Base-by-base conservation (phyloP, 2,329 filamentous ascomycete genomes). In the Lasiodiplodia hormozganensis region DNA sequence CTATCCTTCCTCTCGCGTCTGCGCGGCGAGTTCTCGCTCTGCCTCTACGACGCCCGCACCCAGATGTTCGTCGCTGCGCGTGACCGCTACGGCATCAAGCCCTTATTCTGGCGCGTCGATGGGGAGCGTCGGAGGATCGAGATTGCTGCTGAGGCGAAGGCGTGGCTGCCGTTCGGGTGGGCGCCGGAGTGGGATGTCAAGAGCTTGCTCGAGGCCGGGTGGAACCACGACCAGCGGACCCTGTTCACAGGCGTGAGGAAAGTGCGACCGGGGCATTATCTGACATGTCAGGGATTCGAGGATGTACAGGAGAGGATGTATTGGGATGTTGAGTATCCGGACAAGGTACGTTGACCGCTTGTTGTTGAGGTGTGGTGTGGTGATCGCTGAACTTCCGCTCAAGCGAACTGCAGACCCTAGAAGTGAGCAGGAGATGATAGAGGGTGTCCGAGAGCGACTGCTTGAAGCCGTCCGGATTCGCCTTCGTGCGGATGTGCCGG, bases 71-170 rank as follows among this genome's bases (percentile, higher is more conserved):
- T 88, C 47, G 85, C 82, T 0, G 85, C 79, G 1, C 76, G 85
- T 21, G 86, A 89, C 72, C 81, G 86, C 0, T 88, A 83, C 73
- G 86, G 86, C 3, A 85, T 88, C 72, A 88, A 88, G 73, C 85
- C 86, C 2, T 78, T 88, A 21, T 84, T 85, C 68, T 88, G 82
- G 76, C 87, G 85, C 0, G 69, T 81, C 1, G 70, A 79, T 1
- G 74, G 75, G 6, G 77, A 76, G 6, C 16, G 23, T 2, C 4
- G 38, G 11, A 75, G 77, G 67, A 67, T 88, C 3, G 74, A 87
- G 14, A 73, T 88, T 0, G 84, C 85, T 6, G 78, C 85, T 0
- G 86, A 89, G 73, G 82, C 82, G 69, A 88, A 88, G 72, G 85
- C 83, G 0, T 86, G 88, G 72, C 71, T 84, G 56, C 75, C 84